A percentile compares a stretch with the other conserved stretches of the same genome.
These are phyloP conservation scores for Penicillium diatomitis DNA, from an alignment of 495 filamentous ascomycete species.

Conservation along the genomic window DNA sequence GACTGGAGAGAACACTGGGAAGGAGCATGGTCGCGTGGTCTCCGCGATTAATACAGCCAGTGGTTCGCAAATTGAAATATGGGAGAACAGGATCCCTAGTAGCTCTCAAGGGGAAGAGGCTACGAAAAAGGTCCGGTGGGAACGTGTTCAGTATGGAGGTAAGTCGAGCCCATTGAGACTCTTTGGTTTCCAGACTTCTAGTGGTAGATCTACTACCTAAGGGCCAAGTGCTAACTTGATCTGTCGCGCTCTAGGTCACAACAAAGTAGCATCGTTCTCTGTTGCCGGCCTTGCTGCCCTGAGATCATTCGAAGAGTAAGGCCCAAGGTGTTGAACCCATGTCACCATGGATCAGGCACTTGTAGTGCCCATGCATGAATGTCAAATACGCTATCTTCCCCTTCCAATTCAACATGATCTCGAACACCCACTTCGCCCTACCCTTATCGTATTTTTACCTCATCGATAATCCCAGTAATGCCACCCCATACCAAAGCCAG, in stretches of 20 bases:
- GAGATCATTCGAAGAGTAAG: slow-evolving; percentile 48
- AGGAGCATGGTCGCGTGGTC: slow-evolving; percentile 41
- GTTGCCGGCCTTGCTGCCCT: slow-evolving; percentile 52
- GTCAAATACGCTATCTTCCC: too few relatives aligned
- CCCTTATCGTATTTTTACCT: not conserved
- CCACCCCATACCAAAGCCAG: too few relatives aligned
- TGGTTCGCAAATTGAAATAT: slow-evolving; percentile 27
- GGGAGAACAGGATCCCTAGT: slow-evolving; percentile 25
- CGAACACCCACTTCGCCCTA: not conserved
- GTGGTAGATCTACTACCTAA: too few relatives aligned
- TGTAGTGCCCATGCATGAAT: not conserved
- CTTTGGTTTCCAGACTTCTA: not conserved
- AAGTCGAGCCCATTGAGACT: slow-evolving; percentile 11
- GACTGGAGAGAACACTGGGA: slow-evolving; percentile 35
- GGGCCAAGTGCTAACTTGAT: too few relatives aligned
- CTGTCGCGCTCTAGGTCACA: slow-evolving; percentile 28
- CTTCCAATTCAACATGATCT: too few relatives aligned
- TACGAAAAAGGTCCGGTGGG: slow-evolving; percentile 42
- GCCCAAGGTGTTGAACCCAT: not conserved
- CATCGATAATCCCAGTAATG: too few relatives aligned
- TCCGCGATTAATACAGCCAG: slow-evolving; percentile 24
- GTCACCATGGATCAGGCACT: not conserved
- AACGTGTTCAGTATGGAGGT: slow-evolving; percentile 40
- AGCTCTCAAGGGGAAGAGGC: slow-evolving; percentile 10
- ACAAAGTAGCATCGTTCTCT: slow-evolving; percentile 41